Evolutionary conservation across 1,139 yeast genomes (phyloP).

Genomic region (Diutina neorugosa): DNA sequence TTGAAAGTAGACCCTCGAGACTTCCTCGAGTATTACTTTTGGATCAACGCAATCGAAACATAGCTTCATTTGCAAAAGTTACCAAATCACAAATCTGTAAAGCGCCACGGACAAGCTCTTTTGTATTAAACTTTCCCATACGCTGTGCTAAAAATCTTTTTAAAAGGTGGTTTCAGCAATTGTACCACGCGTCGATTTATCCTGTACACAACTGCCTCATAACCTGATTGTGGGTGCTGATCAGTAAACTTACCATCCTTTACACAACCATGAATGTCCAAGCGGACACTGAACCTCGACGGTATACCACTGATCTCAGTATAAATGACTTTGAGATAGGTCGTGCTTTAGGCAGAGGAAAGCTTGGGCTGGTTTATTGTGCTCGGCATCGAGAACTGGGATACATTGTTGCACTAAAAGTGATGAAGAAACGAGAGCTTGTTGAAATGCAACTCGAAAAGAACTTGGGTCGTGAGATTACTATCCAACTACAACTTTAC

Average conservation of each 20-base stretch:
- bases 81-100: too few species aligned
- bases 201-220: background rate
- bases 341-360: conserved; percentile 81
- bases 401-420: conserved; percentile 80
- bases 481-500: conserved; percentile 66
- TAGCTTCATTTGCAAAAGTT: too few species aligned
- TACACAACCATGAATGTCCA: background rate
- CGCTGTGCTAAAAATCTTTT: too few species aligned
- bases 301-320: conserved; percentile 9
- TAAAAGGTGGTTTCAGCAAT: too few species aligned
- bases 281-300: background rate
- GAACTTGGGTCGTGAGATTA: conserved; percentile 84
- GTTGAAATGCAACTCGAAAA: conserved; percentile 68
- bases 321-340: conserved; percentile 78
- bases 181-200: background rate
- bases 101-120: too few species aligned
- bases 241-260: background rate
- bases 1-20: too few species aligned
- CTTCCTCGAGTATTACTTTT: too few species aligned
- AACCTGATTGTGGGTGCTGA: background rate
- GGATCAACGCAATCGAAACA: too few species aligned
- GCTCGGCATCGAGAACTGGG: conserved; percentile 69
- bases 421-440: conserved; percentile 75
- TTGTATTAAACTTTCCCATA: too few species aligned
- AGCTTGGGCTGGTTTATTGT: conserved; percentile 85